A percentile compares a stretch with the other conserved stretches of the same genome.
phyloP scores from a whole-genome alignment of 768 basidiomycete species.

The Podaxis sp. region DNA sequence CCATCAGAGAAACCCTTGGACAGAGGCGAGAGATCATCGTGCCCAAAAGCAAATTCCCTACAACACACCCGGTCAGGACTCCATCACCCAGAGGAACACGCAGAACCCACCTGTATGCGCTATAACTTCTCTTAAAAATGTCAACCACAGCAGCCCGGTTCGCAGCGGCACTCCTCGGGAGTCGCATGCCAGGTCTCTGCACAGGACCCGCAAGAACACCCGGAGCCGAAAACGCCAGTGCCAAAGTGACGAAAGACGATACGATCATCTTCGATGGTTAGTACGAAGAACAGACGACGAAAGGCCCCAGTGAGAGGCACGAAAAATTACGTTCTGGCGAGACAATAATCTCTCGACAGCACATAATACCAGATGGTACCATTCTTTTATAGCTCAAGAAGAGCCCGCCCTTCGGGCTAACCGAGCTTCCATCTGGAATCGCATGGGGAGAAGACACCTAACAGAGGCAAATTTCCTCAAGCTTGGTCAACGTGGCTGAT shows the following conservation, averaged over 20 bases:
- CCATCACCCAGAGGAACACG: background rate
- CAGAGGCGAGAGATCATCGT: slow-evolving; percentile 61
- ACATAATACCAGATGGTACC: too few species aligned
- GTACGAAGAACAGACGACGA: background rate
- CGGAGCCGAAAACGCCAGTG: background rate
- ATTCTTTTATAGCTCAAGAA: slow-evolving; percentile 5
- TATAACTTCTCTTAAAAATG: slow-evolving; percentile 53
- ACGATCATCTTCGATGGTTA: background rate
- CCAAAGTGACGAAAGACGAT: background rate
- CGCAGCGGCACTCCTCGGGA: slow-evolving; percentile 40
- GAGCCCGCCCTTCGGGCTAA: background rate
- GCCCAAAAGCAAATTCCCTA: slow-evolving; percentile 58
- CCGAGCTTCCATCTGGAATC: background rate
- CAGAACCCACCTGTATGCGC: slow-evolving; percentile 50
- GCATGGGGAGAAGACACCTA: slow-evolving; percentile 3
- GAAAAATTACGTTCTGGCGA: too few species aligned
- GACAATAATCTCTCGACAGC: too few species aligned
- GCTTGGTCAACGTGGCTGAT: background rate
- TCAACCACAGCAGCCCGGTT: slow-evolving; percentile 43
- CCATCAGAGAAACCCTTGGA: slow-evolving; percentile 29
- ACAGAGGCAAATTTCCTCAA: slow-evolving; percentile 2
- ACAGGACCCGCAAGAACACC: slow-evolving; percentile 33
- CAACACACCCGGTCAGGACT: background rate
- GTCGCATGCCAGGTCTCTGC: slow-evolving; percentile 41
- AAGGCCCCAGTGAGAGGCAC: background rate